Evolutionary conservation across 306 rosid species (phyloP).

Genomic region (Luffa aegyptiaca): DNA sequence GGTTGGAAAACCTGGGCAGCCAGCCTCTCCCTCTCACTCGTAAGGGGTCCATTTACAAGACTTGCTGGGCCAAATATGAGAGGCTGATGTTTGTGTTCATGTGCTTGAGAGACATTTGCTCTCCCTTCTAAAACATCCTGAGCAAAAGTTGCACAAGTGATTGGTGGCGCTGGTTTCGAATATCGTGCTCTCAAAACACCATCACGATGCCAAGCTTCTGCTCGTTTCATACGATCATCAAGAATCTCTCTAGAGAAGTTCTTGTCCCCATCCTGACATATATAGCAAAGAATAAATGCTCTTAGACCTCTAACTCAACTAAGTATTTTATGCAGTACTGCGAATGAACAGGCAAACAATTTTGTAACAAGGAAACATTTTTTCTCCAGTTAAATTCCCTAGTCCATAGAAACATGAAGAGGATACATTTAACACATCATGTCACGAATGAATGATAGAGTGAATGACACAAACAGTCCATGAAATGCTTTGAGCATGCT

Average conservation of each 20-base stretch:
- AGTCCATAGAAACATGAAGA: neutral
- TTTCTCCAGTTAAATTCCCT: neutral
- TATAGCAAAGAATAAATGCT: conserved; percentile 3
- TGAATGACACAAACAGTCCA: conserved; percentile 5
- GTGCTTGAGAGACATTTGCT: conserved; percentile 64
- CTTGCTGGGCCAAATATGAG: conserved; percentile 92
- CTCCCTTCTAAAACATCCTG: conserved; percentile 99
- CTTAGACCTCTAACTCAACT: neutral
- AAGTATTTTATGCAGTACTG: neutral
- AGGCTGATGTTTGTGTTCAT: conserved; percentile 92
- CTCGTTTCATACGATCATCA: conserved; percentile 70
- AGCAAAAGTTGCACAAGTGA: conserved; percentile 94
- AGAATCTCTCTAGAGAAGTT: conserved; percentile 59
- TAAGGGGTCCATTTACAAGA: conserved; percentile 59
- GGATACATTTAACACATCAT: neutral
- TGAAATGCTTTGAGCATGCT: neutral
- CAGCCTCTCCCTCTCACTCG: conserved; percentile 79
- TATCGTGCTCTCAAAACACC: conserved; percentile 50
- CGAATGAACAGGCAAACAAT: neutral
- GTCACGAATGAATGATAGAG: neutral
- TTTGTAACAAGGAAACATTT: neutral
- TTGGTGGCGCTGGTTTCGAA: conserved; percentile 60
- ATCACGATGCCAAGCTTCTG: conserved; percentile 77
- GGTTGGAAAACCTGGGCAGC: conserved; percentile 97
- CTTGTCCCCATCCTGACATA: conserved; percentile 58